Percentiles rank a stretch among this genome's conserved stretches.
Evolutionary conservation across 495 filamentous ascomycete species (phyloP).

Genomic region (Penicillium flavigenum): DNA sequence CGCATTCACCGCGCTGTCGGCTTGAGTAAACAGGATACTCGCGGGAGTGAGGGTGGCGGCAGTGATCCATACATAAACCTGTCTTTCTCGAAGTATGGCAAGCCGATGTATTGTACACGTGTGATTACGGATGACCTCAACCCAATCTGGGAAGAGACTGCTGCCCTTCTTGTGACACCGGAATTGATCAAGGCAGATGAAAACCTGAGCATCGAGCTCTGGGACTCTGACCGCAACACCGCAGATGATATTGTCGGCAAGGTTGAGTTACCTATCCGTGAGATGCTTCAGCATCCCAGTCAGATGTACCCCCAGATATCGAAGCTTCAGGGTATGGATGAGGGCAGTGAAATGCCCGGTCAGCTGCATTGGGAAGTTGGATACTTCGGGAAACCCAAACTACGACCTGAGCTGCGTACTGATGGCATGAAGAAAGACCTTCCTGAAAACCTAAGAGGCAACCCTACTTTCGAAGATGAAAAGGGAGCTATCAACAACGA

Average conservation of each 20-base stretch:
- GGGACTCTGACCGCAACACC: slow-evolving; percentile 86
- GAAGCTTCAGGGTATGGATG: slow-evolving; percentile 73
- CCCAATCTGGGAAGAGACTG: slow-evolving; percentile 87
- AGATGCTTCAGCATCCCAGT: slow-evolving; percentile 90
- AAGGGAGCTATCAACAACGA: slow-evolving; percentile 74
- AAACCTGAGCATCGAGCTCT: slow-evolving; percentile 88
- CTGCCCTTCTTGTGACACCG: slow-evolving; percentile 80
- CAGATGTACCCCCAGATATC: slow-evolving; percentile 92
- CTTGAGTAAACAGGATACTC: slow-evolving; percentile 86
- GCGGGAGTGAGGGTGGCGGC: slow-evolving; percentile 80
- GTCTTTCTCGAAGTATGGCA: slow-evolving; percentile 83
- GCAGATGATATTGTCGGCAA: slow-evolving; percentile 95
- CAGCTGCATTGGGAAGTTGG: slow-evolving; percentile 95
- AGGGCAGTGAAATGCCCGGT: slow-evolving; percentile 86
- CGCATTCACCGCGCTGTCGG: slow-evolving; percentile 84
- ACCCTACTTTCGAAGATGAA: slow-evolving; percentile 81
- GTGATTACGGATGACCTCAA: slow-evolving; percentile 95
- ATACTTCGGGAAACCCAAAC: slow-evolving; percentile 85
- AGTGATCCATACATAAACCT: slow-evolving; percentile 88
- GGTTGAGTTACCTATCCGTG: slow-evolving; percentile 86
- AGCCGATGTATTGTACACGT: slow-evolving; percentile 95
- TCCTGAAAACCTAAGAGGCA: slow-evolving; percentile 66
- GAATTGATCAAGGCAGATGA: slow-evolving; percentile 92
- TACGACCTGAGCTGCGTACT: slow-evolving; percentile 76
- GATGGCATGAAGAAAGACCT: slow-evolving; percentile 80